Conservation (phyloP, 2,329 filamentous ascomycete genomes). For the Phoma sp. region DNA sequence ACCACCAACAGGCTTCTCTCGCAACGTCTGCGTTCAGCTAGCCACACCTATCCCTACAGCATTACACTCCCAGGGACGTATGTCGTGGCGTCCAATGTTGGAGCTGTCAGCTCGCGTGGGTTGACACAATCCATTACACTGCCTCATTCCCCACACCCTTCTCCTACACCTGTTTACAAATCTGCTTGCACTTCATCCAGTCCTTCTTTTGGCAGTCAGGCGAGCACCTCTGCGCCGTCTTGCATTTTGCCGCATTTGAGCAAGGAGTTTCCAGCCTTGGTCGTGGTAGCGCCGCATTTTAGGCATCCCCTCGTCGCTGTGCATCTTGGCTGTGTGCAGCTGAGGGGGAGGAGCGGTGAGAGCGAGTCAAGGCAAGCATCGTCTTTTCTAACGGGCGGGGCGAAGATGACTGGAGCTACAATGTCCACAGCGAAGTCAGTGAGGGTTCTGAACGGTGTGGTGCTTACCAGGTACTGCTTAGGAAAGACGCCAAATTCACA, state of each 20-base stretch:
- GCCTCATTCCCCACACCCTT: neutral
- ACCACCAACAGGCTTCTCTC: too few species aligned
- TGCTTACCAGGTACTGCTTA: slow-evolving; percentile 4
- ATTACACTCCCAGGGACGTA: too few species aligned
- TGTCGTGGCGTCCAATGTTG: too few species aligned
- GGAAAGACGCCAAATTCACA: slow-evolving; percentile 18
- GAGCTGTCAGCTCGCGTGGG: too few species aligned
- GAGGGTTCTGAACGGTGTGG: neutral
- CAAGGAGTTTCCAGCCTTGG: slow-evolving; percentile 37
- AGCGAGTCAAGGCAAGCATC: neutral
- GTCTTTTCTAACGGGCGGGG: slow-evolving; percentile 15
- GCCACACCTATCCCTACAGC: too few species aligned
- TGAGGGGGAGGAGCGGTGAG: neutral
- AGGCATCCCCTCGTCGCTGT: slow-evolving; percentile 5
- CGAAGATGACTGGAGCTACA: slow-evolving; percentile 18
- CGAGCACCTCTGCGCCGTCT: slow-evolving; percentile 58
- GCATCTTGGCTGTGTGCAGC: neutral
- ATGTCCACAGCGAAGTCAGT: slow-evolving; percentile 15
- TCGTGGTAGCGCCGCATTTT: slow-evolving; percentile 19
- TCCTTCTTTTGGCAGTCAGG: slow-evolving; percentile 60
- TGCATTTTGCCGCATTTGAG: slow-evolving; percentile 56
- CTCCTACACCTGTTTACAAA: slow-evolving; percentile 27
- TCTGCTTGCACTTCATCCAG: slow-evolving; percentile 58
- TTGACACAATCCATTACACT: neutral
- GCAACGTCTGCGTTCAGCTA: too few species aligned